phyloP scores from a whole-genome alignment of 257 asterid species.

The Lycium barbarum region DNA sequence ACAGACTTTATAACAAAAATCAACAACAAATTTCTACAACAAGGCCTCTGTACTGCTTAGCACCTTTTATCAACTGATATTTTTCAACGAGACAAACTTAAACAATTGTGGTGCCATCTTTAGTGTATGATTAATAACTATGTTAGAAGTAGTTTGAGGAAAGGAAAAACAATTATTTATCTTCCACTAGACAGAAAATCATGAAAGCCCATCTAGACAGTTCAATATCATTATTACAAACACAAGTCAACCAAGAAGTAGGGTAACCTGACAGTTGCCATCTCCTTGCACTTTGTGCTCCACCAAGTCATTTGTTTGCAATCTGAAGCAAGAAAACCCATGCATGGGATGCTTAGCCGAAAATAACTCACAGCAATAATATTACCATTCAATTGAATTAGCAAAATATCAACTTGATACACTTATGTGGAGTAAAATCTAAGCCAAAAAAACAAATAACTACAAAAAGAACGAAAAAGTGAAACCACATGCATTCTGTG shows the following conservation, averaged over 20 bases:
- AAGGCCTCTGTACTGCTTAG: not conserved
- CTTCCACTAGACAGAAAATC: not conserved
- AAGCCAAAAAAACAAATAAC: not conserved
- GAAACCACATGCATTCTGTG: not conserved
- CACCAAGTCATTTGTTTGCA: conserved; percentile 77
- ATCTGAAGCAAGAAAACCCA: conserved; percentile 58
- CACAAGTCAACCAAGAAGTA: conserved; percentile 21
- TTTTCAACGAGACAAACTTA: not conserved
- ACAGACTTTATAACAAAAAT: no score
- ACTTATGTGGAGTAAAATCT: not conserved
- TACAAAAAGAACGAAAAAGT: no score
- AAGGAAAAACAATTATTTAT: not conserved
- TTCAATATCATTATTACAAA: not conserved
- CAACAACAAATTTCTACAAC: no score
- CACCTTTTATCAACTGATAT: not conserved
- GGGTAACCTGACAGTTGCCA: conserved; percentile 95
- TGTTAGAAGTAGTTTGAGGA: not conserved
- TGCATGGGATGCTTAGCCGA: conserved; percentile 18
- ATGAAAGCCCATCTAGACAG: not conserved
- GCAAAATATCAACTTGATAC: not conserved
- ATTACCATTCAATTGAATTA: not conserved
- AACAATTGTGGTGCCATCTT: not conserved
- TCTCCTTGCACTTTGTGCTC: conserved; percentile 97
- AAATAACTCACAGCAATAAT: conserved; percentile 65
- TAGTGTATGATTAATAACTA: not conserved